Base-by-base conservation (phyloP, 805 yeast species). In the Saturnispora kantuleensis region DNA sequence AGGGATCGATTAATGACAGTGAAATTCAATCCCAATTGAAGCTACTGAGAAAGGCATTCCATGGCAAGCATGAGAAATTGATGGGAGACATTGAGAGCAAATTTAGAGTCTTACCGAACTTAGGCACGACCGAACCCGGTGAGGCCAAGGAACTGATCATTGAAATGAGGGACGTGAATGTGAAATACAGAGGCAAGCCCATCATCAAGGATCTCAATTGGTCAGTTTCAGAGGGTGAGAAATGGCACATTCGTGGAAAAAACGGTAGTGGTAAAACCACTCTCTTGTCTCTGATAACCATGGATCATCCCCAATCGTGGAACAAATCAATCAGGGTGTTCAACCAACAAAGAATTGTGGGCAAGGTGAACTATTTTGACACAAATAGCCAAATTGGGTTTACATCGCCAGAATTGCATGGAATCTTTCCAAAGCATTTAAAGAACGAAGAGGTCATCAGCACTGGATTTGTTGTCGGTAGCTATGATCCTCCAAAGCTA, bases 281-380 rank as follows among this genome's bases (percentile, higher is more conserved):
- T 0, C 64, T 90, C 18, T 63, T 93, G 12, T 77, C 97, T 2
- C 60, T 93, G 38, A 69, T 90, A 28, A 88, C 96, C 0, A 88
- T 95, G 4, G 98, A 90, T 55, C 98, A 90, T 59, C 98, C 98
- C 1, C 96, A 90, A 63, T 81, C 96, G 2, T 90, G 97, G 97
- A 81, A 77, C 52, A 71, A 77, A 5, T 76, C 73, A 17, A 71
- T 93, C 17, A 62, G 66, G 7, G 67, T 87, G 38, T 71, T 82
- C 52, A 87, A 88, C 0, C 70, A 71, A 30, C 74, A 79, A 8
- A 72, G 97, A 35, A 73, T 71, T 47, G 79, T 89, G 0, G 98
- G 97, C 2, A 68, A 65, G 34, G 76, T 81, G 12, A 79, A 77
- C 48, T 89, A 83, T 57, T 87, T 86, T 56, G 84, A 81, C 41